These are phyloP conservation scores for Colletotrichum sidae DNA, from an alignment of 2,329 filamentous ascomycete genomes.

Conservation along the genomic window DNA sequence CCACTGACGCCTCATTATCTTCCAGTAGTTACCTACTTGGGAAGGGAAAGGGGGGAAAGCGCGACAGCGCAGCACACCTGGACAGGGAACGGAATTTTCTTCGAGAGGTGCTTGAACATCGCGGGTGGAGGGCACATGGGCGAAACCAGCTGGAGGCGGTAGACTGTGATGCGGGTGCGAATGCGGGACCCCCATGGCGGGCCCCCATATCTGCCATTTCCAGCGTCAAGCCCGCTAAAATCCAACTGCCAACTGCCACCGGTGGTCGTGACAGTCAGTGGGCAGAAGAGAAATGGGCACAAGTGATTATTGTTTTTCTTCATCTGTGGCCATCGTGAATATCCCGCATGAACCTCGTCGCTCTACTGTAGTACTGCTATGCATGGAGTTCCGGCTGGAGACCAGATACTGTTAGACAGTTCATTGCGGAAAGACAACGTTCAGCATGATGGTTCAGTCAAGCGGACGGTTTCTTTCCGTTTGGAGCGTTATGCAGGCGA, in stretches of 20 bases:
- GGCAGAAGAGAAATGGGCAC: too few relatives aligned
- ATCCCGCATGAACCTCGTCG: too few relatives aligned
- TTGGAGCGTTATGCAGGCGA: conserved; percentile 27
- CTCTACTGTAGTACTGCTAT: too few relatives aligned
- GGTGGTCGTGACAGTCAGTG: too few relatives aligned
- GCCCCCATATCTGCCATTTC: conserved; percentile 22
- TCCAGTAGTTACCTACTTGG: conserved; percentile 17
- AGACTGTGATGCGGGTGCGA: conserved; percentile 20
- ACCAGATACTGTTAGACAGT: too few relatives aligned
- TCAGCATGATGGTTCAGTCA: not conserved
- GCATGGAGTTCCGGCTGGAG: too few relatives aligned
- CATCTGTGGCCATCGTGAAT: too few relatives aligned
- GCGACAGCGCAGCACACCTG: not conserved
- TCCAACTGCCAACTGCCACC: too few relatives aligned
- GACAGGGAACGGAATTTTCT: too few relatives aligned
- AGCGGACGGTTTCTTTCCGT: conserved; percentile 22
- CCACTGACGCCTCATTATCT: not conserved
- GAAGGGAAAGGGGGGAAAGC: not conserved
- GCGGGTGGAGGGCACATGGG: conserved; percentile 27
- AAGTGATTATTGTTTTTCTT: too few relatives aligned
- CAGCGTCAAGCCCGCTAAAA: conserved; percentile 23
- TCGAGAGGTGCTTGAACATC: conserved; percentile 19
- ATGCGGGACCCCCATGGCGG: conserved; percentile 30
- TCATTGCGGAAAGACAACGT: too few relatives aligned
- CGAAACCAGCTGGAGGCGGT: not conserved